A percentile compares a stretch with the other conserved stretches of the same genome.
These are phyloP conservation scores for Coemansia sp. DNA, from an alignment of 192 early-diverging fungal genomes.

Conservation along the genomic window DNA sequence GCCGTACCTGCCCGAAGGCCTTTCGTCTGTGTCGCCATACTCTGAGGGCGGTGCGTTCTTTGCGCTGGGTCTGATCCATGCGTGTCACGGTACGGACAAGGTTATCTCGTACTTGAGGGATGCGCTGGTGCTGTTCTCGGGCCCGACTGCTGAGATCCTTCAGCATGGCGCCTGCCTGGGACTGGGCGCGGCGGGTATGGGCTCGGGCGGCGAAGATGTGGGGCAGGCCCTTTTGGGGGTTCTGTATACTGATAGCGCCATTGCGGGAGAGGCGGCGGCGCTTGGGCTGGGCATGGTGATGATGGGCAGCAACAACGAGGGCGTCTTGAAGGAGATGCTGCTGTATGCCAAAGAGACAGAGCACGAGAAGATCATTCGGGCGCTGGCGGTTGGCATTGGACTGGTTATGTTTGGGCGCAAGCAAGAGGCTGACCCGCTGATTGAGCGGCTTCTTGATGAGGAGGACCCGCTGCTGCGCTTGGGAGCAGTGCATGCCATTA, in stretches of 20 bases:
- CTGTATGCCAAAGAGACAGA: constrained; percentile 98
- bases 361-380: constrained; percentile 99
- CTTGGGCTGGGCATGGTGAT: constrained; percentile 96
- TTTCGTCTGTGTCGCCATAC: constrained; percentile 81
- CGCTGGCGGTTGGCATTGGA: constrained; percentile 89
- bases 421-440: constrained; percentile 88
- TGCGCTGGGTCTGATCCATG: constrained; percentile 95
- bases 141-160: constrained; percentile 72
- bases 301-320: constrained; percentile 83
- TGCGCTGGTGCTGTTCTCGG: constrained; percentile 72
- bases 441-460: constrained; percentile 80
- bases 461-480: constrained; percentile 96
- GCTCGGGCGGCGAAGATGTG: constrained; percentile 82
- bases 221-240: constrained; percentile 86
- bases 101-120: constrained; percentile 82
- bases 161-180: constrained; percentile 97
- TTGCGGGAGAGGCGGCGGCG: constrained; percentile 96
- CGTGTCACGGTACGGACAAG: constrained; percentile 81
- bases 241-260: constrained; percentile 90
- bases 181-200: constrained; percentile 95
- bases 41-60: constrained; percentile 97
- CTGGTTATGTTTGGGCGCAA: constrained; percentile 97
- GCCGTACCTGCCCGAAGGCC: constrained; percentile 94
- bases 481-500: constrained; percentile 95
- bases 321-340: constrained; percentile 90